Evolutionary conservation across 768 basidiomycete species (phyloP), one percentile per base, ranked within the genome.

Genomic region (Pleurotus tuoliensis): DNA sequence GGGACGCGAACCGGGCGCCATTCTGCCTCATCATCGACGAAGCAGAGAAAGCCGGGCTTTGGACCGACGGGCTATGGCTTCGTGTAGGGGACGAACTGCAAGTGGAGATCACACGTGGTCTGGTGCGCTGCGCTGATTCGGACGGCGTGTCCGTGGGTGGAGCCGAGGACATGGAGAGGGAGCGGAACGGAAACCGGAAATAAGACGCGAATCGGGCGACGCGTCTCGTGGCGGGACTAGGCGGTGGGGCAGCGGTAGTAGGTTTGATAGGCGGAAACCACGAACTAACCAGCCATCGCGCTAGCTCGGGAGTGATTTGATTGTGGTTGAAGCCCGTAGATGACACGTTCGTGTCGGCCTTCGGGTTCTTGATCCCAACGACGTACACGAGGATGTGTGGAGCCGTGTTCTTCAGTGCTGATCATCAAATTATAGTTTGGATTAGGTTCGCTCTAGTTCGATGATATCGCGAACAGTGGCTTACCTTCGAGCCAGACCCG

Each of bases 181-280:
- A 52, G 24, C 51, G 51, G 38, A 52, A 52, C 4, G 51, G 51
- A 22, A 52, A 24, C 11, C 51, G 51, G 15, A 52, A 40, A 8
- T 40, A 52, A 8, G 51, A 52, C 5, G 51, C n/a, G 38, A 52
- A 52, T n/a, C 22, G 9, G 37, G n/a, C 20, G 39, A 13, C 5
- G 41, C 30, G 30, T 37, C 41, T 52, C 4, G 51, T 40, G 6
- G 34, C 51, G 34, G 51, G 51, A 22, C 48, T 52, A 5, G 51
- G 51, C 15, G 51, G 51, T 18, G 51, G 51, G 15, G 51, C 51
- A 20, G 24, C 16, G 18, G 51, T 52, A n/a, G 51, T 52, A n/a
- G 15, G 51, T 40, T 52, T 52, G 15, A 39, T 41, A n/a, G 51
- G 51, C 18, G 51, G 51, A 37, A 52, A 52, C 51, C 51, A 52